Base-by-base conservation (phyloP, 1,284 basidiomycete species). In the Moniliophthora roreri region DNA sequence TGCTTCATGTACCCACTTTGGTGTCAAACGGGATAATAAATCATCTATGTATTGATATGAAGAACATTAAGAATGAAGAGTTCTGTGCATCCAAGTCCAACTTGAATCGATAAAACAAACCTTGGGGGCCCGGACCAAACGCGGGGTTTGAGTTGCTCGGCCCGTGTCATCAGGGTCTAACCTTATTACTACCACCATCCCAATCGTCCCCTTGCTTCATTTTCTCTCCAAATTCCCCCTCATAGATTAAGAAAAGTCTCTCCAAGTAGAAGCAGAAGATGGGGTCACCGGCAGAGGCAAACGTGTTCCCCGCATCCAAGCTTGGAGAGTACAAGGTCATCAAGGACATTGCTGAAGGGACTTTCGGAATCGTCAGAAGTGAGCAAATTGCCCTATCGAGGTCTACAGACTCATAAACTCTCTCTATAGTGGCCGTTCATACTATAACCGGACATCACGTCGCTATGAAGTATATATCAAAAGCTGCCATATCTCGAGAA, bases 341-440 rank as follows among this genome's bases (percentile, higher is more conserved):
- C 46, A 72, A 78, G 55, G 87, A 91, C 66, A 91, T 91, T 60
- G 90, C 89, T 48, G 88, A 91, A 56, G 96, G 96, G 16, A 95
- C 93, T 11, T 99, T 98, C 72, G 96, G 95, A 54, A 98, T 98
- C 72, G 96, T 99, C 67, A 98, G 98, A 79, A 91, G 95, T 96
- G 70, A 71, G 93, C 79, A 40, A 49, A 46, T 40, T 38, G 32
- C 42, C 20, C n/a, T 24, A 47, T 58, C 55, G 54, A 32, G 40
- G 54, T 55, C 57, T 56, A 52, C 41, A 49, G 45, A 49, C 26
- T 42, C 42, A 42, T 45, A 42, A 50, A 55, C 51, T 55, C 38
- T 21, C 56, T 38, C 52, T 63, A 61, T 58, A 98, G 94, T 96
- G 80, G 96, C 94, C 32, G 87, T 86, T 11, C 96, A 99, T 69